Evolutionary conservation across 345 rosid species (phyloP), one percentile per base, ranked within the genome.

Genomic region (Corchorus olitorius): DNA sequence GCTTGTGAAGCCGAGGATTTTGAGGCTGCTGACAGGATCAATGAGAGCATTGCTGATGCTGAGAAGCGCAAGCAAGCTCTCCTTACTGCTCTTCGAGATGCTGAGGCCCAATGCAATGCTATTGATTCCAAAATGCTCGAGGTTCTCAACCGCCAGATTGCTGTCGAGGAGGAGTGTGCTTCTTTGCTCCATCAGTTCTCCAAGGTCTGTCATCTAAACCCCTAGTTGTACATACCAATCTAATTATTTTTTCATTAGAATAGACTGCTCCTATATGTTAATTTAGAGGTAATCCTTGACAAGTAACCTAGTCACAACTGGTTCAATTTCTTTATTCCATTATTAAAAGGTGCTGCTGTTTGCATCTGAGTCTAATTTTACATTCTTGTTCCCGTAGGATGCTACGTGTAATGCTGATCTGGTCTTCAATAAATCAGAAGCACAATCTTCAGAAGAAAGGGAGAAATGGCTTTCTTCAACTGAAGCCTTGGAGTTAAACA

Each of bases 1-100:
- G 97, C 94, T 8, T 90, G 94, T 60, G 98, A 94, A 73, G 82
- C 94, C 0, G 98, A 94, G 83, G 97, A 94, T 83, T 94, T 94
- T 37, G 97, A 91, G 69, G 85, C 84, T 8, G 98, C 96, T 4
- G 91, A 94, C 81, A 87, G 80, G 77, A 84, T 94, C 78, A 94
- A 97, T 63, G 90, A 94, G 65, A 80, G 85, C 77, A 87, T 94
- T 46, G 94, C 90, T 6, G 76, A 81, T 58, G 82, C 86, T 27
- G 98, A 90, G 52, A 83, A 81, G 64, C 83, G 83, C 61, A 89
- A 77, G 79, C 88, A 77, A 22, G 76, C 88, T 76, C 84, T 91
- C 13, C 78, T 84, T 65, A 19, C 73, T 75, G 78, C 85, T 67
- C 88, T 91, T 19, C 88, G 87, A 77, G 92, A 89, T 35, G 88